A percentile compares a stretch with the other conserved stretches of the same genome.
Conservation (phyloP, 2,329 filamentous ascomycete genomes). For the Penicillium crustosum region DNA sequence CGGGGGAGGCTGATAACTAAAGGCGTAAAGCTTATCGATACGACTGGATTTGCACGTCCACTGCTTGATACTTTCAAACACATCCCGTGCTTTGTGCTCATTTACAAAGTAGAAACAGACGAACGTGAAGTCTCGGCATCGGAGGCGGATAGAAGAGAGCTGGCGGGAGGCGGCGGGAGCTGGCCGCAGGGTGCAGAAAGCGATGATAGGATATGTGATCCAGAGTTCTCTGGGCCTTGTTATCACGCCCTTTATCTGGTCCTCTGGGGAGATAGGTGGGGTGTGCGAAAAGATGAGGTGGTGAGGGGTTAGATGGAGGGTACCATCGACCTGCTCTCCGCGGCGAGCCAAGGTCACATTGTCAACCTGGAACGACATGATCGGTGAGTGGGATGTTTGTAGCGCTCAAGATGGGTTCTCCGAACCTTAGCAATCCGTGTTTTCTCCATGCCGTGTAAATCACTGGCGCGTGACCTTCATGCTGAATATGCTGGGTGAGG, state of each 20-base stretch:
- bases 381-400: neutral
- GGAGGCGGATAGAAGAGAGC: constrained; percentile 78
- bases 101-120: constrained; percentile 84
- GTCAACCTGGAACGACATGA: constrained; percentile 42
- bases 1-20: constrained; percentile 73
- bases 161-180: constrained; percentile 68
- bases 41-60: constrained; percentile 79
- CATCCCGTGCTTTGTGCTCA: constrained; percentile 73
- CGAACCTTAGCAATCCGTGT: constrained; percentile 47
- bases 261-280: constrained; percentile 44
- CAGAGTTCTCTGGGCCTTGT: constrained; percentile 70
- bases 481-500: constrained; percentile 11
- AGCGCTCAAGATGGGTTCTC: neutral
- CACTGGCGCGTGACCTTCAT: constrained; percentile 38
- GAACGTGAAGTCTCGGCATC: constrained; percentile 91
- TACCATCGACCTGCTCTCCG: constrained; percentile 58
- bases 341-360: constrained; percentile 60
- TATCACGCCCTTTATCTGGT: constrained; percentile 42
- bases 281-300: constrained; percentile 64
- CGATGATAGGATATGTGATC: constrained; percentile 93
- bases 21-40: constrained; percentile 89
- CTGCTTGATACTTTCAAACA: constrained; percentile 80
- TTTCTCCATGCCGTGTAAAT: constrained; percentile 44
- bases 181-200: constrained; percentile 73
- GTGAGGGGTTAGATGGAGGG: constrained; percentile 62